Conservation (phyloP, 768 basidiomycete species). For the Hygrocybe coccinea region DNA sequence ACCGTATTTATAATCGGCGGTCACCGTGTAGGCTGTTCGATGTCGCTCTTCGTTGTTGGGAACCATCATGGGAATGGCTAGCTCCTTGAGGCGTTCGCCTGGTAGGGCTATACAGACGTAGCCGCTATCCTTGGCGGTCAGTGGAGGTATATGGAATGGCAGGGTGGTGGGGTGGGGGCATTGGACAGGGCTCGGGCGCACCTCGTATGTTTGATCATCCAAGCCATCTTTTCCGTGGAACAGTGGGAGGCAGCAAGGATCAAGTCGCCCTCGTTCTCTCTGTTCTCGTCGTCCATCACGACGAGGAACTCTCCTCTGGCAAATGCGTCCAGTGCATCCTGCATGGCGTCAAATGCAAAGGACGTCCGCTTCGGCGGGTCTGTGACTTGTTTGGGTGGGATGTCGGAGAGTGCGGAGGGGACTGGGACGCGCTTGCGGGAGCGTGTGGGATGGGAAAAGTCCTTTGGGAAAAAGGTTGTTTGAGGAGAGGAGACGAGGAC, state of each 20-base stretch:
- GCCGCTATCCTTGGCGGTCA: conserved; percentile 49
- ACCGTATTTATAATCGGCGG: conserved; percentile 92
- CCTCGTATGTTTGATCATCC: conserved; percentile 97
- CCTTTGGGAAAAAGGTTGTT: not conserved
- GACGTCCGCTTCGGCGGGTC: conserved; percentile 18
- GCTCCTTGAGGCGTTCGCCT: conserved; percentile 62
- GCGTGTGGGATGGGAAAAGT: not conserved
- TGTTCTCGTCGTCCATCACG: conserved; percentile 93
- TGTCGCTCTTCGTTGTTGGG: conserved; percentile 83
- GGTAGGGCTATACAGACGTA: conserved; percentile 90
- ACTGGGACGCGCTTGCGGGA: not conserved
- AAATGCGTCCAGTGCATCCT: conserved; percentile 74
- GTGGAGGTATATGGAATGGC: not conserved
- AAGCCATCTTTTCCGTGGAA: conserved; percentile 97
- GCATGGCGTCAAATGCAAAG: conserved; percentile 76
- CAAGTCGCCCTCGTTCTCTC: conserved; percentile 97
- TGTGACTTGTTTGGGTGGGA: conserved; percentile 27
- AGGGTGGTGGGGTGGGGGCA: too few relatives aligned
- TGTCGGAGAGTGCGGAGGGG: not conserved
- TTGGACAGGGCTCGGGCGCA: conserved; percentile 31
- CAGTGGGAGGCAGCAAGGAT: conserved; percentile 81
- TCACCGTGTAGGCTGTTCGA: conserved; percentile 91
- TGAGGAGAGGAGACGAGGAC: conserved; percentile 12
- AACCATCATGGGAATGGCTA: conserved; percentile 94
- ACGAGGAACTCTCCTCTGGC: conserved; percentile 84